Percentiles rank a stretch among this genome's conserved stretches.
These are phyloP conservation scores for Dioszegia crocea DNA, from an alignment of 768 basidiomycete genomes.

Conservation along the genomic window DNA sequence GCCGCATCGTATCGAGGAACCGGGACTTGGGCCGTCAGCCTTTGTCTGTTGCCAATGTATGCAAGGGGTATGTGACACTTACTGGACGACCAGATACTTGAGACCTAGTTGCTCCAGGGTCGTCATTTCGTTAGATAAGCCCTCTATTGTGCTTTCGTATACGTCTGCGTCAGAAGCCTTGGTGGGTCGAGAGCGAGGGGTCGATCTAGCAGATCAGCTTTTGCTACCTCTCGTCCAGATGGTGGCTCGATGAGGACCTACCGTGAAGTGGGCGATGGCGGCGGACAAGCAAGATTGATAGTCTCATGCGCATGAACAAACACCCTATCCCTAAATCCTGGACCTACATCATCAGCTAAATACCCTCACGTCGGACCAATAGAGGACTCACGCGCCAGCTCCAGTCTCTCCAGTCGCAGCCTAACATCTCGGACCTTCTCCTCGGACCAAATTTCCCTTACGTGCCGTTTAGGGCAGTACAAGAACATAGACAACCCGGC, in stretches of 20 bases:
- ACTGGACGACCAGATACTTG: constrained; percentile 14
- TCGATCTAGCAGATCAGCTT: too few species aligned
- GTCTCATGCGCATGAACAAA: constrained; percentile 7
- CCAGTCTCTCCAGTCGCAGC: neutral
- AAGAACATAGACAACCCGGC: constrained; percentile 3
- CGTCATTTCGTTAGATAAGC: constrained; percentile 2
- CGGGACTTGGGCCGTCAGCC: constrained; percentile 7
- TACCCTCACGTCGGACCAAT: neutral
- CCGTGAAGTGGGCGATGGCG: too few species aligned
- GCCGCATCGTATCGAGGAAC: neutral
- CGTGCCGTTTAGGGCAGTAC: constrained; percentile 7
- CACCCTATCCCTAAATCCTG: neutral
- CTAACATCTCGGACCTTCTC: neutral
- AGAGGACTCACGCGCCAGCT: neutral
- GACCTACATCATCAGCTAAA: constrained; percentile 1
- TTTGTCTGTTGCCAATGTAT: neutral
- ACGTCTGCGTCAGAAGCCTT: neutral
- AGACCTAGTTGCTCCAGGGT: constrained; percentile 8
- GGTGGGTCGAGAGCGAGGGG: too few species aligned
- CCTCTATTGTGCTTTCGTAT: neutral
- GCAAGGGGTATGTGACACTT: neutral
- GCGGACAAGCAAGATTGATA: constrained; percentile 10
- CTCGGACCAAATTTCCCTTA: neutral
- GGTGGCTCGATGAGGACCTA: too few species aligned
- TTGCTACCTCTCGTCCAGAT: too few species aligned